Evolutionary conservation across 2,329 filamentous ascomycete genomes (phyloP).

Genomic region (Pyrenochaeta sp.): DNA sequence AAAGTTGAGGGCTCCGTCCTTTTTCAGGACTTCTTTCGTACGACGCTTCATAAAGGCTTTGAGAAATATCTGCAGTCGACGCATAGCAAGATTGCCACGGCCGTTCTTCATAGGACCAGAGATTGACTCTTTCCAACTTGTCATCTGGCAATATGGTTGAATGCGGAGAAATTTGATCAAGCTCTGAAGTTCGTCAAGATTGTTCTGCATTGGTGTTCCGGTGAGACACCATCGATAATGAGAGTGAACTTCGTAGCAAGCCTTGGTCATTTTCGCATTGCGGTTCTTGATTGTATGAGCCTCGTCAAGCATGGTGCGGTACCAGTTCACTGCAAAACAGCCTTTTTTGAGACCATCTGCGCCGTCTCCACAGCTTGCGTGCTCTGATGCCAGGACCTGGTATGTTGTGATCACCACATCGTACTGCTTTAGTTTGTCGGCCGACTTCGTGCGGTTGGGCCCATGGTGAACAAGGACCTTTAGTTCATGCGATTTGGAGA

Average conservation of each 20-base stretch:
- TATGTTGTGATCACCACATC: constrained; percentile 98
- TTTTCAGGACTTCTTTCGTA: constrained; percentile 94
- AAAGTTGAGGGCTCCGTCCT: constrained; percentile 80
- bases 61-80: constrained; percentile 81
- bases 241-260: constrained; percentile 82
- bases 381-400: constrained; percentile 91
- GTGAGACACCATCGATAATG: constrained; percentile 97
- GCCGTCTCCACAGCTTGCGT: constrained; percentile 71
- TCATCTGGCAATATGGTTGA: constrained; percentile 85
- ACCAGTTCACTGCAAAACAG: constrained; percentile 93
- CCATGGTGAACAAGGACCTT: constrained; percentile 92
- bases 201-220: constrained; percentile 98
- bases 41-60: constrained; percentile 98
- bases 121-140: constrained; percentile 90
- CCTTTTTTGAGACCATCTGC: constrained; percentile 73
- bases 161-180: constrained; percentile 92
- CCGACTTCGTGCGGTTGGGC: constrained; percentile 79
- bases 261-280: constrained; percentile 93
- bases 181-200: constrained; percentile 93
- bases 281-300: constrained; percentile 99
- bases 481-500: constrained; percentile 72
- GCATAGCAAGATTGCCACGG: constrained; percentile 86
- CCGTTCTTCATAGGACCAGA: constrained; percentile 89
- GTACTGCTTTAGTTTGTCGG: constrained; percentile 78
- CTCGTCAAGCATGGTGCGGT: constrained; percentile 92